A percentile compares a stretch with the other conserved stretches of the same genome.
Evolutionary conservation across 331 rosid genomes (phyloP).

Genomic region (Acacia pycnantha): DNA sequence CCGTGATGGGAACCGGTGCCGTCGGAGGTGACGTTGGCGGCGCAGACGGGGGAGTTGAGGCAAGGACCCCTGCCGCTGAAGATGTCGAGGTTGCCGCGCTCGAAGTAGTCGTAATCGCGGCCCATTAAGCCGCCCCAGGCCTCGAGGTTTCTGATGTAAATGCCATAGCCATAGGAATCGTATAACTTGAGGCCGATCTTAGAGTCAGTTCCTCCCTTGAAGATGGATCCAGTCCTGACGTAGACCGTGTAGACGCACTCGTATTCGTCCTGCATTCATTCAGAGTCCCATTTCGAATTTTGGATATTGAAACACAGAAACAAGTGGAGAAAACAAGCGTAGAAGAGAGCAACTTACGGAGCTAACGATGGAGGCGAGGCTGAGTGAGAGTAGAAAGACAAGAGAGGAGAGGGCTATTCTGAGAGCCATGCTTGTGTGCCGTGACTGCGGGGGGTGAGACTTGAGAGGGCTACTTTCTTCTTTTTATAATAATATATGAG

Average conservation of each 20-base stretch:
- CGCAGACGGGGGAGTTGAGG: conserved; percentile 55
- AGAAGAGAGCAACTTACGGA: not conserved
- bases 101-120: conserved; percentile 61
- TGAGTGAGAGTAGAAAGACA: not conserved
- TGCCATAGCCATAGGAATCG: conserved; percentile 37
- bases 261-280: conserved; percentile 45
- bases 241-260: conserved; percentile 72
- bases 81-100: conserved; percentile 84
- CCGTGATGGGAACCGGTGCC: conserved; percentile 81
- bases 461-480: not conserved
- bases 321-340: not conserved
- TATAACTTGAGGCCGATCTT: conserved; percentile 42
- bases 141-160: conserved; percentile 48
- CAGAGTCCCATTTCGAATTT: not conserved
- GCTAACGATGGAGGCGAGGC: not conserved
- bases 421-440: not conserved
- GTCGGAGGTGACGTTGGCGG: conserved; percentile 71
- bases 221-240: conserved; percentile 68
- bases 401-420: not conserved
- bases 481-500: not conserved
- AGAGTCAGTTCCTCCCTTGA: conserved; percentile 81
- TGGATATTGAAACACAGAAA: not conserved
- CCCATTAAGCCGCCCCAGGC: conserved; percentile 90
- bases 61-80: conserved; percentile 83
- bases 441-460: not conserved